Conservation (phyloP, 129 eudicot genomes). For the Lactuca sativa region DNA sequence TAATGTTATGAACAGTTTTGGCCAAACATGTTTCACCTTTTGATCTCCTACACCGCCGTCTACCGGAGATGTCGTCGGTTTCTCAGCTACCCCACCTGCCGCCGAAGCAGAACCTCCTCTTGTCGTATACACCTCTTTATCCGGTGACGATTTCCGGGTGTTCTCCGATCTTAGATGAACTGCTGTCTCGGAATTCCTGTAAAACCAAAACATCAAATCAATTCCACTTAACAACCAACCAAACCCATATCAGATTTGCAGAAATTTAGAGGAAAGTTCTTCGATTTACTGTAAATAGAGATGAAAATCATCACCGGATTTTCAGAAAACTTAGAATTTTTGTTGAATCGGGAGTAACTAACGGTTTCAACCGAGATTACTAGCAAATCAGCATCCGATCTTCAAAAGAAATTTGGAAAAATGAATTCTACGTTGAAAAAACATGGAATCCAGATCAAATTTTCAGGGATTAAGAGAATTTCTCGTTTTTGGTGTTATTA, state of each 20-base stretch:
- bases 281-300: neutral
- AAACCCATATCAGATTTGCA: neutral
- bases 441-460: neutral
- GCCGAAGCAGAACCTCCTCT: slow-evolving; percentile 19
- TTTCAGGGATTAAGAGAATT: neutral
- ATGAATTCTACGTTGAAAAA: neutral
- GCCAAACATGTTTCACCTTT: slow-evolving; percentile 43
- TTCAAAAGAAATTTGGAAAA: neutral
- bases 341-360: neutral
- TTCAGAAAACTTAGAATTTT: neutral
- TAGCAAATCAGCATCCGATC: slow-evolving; percentile 24
- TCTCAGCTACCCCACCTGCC: slow-evolving; percentile 13
- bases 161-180: slow-evolving; percentile 41
- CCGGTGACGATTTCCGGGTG: slow-evolving; percentile 48
- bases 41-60: slow-evolving; percentile 29
- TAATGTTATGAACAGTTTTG: slow-evolving; percentile 47
- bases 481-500: neutral
- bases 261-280: neutral
- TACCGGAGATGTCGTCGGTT: slow-evolving; percentile 21
- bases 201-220: neutral
- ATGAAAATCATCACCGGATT: neutral
- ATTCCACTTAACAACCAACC: neutral
- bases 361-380: neutral
- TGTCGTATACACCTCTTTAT: slow-evolving; percentile 39
- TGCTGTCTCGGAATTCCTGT: slow-evolving; percentile 48